Conservation (phyloP, 192 early-diverging fungal species). For the Anaeromyces robustus region DNA sequence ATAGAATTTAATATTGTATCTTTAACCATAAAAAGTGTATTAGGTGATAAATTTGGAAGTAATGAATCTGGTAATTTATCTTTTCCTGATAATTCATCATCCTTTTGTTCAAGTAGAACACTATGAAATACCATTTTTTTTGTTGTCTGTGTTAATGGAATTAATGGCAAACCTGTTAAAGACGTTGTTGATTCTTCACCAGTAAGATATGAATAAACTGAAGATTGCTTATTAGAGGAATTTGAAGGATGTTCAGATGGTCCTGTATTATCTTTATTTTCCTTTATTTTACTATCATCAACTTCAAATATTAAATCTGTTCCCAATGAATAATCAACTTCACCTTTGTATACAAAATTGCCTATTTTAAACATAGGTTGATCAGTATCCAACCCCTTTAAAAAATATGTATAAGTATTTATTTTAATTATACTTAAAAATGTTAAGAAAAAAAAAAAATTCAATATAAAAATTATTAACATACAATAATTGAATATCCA, state of each 20-base stretch:
- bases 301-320: neutral
- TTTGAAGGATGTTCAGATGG: neutral
- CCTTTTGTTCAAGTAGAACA: neutral
- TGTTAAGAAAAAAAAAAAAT: no score
- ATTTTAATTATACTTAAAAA: no score
- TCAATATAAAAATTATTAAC: no score
- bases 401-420: no score
- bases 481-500: neutral
- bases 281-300: neutral
- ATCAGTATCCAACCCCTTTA: neutral
- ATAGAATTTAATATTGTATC: neutral
- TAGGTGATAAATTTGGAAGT: neutral
- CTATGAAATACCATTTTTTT: neutral
- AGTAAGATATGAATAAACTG: neutral
- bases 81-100: neutral
- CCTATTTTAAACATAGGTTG: neutral
- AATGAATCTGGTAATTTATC: neutral
- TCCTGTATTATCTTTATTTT: neutral
- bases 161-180: neutral
- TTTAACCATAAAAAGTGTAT: neutral
- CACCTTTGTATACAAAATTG: neutral
- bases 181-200: neutral
- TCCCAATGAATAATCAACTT: neutral
- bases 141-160: neutral
- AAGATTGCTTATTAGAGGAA: neutral